phyloP scores from a whole-genome alignment of 2,329 filamentous ascomycete species.

The Clonostachys byssicola region DNA sequence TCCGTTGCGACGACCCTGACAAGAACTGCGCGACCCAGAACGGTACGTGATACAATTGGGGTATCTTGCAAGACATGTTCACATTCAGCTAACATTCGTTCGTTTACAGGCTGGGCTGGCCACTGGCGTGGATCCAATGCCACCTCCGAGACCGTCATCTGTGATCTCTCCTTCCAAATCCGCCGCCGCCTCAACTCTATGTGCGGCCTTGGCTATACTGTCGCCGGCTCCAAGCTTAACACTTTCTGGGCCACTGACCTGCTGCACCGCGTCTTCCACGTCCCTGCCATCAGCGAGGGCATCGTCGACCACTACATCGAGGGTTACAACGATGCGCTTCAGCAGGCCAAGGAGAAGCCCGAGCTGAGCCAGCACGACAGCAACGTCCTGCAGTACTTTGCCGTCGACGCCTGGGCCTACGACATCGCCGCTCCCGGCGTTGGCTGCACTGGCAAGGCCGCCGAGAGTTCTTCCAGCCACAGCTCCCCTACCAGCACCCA shows the following conservation, averaged over 20 bases:
- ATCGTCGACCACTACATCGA: constrained; percentile 60
- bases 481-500: constrained; percentile 6
- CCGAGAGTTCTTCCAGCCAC: constrained; percentile 2
- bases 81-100: too few species aligned
- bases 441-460: constrained; percentile 50
- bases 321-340: constrained; percentile 48
- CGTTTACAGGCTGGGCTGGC: constrained; percentile 52
- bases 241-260: constrained; percentile 64
- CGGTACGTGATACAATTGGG: constrained; percentile 15
- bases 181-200: constrained; percentile 54
- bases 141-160: constrained; percentile 66
- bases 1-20: constrained; percentile 67
- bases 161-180: constrained; percentile 53
- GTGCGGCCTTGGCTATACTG: constrained; percentile 59
- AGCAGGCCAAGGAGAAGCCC: constrained; percentile 42
- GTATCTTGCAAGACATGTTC: neutral
- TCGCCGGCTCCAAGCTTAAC: constrained; percentile 50
- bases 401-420: constrained; percentile 62
- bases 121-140: constrained; percentile 65
- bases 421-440: constrained; percentile 60
- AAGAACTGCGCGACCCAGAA: constrained; percentile 53
- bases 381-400: constrained; percentile 64
- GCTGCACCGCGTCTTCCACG: constrained; percentile 62
- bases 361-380: constrained; percentile 50
- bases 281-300: constrained; percentile 55